phyloP scores from a whole-genome alignment of 345 rosid genomes.

The Cardamine resedifolia region DNA sequence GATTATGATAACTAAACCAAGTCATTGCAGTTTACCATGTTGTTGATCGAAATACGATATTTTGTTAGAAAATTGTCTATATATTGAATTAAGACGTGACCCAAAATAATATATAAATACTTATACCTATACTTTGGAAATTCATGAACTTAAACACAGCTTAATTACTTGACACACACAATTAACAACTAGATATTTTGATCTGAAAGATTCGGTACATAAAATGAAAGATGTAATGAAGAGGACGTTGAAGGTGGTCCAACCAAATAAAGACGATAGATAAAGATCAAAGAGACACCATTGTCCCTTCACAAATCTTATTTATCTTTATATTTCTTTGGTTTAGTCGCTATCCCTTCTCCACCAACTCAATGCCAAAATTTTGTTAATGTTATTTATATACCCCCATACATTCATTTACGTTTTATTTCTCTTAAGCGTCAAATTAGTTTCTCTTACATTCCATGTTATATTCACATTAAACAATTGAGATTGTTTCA shows the following conservation, averaged over 20 bases:
- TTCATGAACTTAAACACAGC: neutral
- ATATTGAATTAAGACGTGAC: neutral
- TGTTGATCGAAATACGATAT: neutral
- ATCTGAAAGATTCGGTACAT: constrained; percentile 12
- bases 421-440: neutral
- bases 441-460: neutral
- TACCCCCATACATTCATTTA: neutral
- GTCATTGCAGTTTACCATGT: neutral
- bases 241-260: constrained; percentile 31
- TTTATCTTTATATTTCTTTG: constrained; percentile 18
- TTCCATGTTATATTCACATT: neutral
- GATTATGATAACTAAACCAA: neutral
- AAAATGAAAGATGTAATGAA: constrained; percentile 28
- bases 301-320: constrained; percentile 21
- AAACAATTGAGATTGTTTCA: neutral
- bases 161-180: neutral
- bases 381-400: constrained; percentile 1
- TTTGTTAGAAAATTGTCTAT: neutral
- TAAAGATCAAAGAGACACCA: constrained; percentile 30
- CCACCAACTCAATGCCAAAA: constrained; percentile 12
- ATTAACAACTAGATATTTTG: neutral
- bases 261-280: constrained; percentile 34
- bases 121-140: neutral
- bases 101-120: neutral
- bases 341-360: constrained; percentile 34